These are phyloP conservation scores for Phoma sp. DNA, from an alignment of 2,329 filamentous ascomycete genomes.

Conservation along the genomic window DNA sequence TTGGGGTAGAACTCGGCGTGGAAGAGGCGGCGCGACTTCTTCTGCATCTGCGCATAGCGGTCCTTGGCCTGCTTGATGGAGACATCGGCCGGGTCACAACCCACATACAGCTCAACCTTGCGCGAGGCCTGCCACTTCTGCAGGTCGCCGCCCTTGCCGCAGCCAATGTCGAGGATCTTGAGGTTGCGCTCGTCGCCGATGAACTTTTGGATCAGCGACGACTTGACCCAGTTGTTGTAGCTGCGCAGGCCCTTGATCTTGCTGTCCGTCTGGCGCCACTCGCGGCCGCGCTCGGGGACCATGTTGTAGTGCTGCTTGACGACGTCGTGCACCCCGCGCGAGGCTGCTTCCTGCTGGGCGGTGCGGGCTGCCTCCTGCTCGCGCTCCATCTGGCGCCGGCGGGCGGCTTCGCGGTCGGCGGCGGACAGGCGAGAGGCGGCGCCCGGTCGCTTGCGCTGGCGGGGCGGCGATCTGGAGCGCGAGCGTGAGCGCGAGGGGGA, in stretches of 20 bases:
- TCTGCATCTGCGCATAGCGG: slow-evolving; percentile 77
- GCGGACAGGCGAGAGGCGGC: slow-evolving; percentile 66
- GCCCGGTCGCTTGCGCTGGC: slow-evolving; percentile 70
- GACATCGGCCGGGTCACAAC: slow-evolving; percentile 89
- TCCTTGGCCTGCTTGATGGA: slow-evolving; percentile 91
- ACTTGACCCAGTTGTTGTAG: slow-evolving; percentile 99
- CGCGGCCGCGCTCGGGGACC: slow-evolving; percentile 88
- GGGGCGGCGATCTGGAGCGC: slow-evolving; percentile 56
- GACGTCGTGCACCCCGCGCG: slow-evolving; percentile 77
- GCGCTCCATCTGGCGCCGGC: slow-evolving; percentile 56
- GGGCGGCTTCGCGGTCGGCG: slow-evolving; percentile 71
- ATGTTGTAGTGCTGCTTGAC: slow-evolving; percentile 96
- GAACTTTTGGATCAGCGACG: slow-evolving; percentile 95
- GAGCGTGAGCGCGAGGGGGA: slow-evolving; percentile 46
- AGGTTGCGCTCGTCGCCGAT: slow-evolving; percentile 62
- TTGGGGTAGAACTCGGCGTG: slow-evolving; percentile 89
- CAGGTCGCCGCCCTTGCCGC: slow-evolving; percentile 94
- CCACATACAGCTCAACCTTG: slow-evolving; percentile 89
- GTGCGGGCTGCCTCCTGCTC: slow-evolving; percentile 59
- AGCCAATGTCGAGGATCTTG: slow-evolving; percentile 90
- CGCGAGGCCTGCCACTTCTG: slow-evolving; percentile 96
- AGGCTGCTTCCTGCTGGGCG: slow-evolving; percentile 44
- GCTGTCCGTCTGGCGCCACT: slow-evolving; percentile 93
- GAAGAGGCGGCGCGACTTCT: slow-evolving; percentile 69
- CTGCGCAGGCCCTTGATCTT: slow-evolving; percentile 92